These are phyloP conservation scores for Spizellomyces sp. DNA, from an alignment of 192 early-diverging fungal species.

Conservation along the genomic window DNA sequence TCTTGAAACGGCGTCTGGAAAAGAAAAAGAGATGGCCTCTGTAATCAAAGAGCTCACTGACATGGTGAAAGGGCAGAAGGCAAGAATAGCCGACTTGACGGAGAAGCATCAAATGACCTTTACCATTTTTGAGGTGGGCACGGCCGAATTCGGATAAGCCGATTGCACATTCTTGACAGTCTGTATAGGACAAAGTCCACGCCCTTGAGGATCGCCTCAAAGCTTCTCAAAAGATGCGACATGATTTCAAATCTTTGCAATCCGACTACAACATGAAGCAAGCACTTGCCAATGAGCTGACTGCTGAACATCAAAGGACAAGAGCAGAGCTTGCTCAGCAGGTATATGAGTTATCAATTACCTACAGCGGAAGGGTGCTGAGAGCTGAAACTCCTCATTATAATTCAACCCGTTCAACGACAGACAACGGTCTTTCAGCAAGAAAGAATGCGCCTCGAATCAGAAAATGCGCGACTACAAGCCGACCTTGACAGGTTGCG, in stretches of 20 bases:
- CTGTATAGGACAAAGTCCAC: slow-evolving; percentile 29
- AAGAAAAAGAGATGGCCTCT: slow-evolving; percentile 32
- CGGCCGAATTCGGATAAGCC: neutral
- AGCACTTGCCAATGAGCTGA: slow-evolving; percentile 1
- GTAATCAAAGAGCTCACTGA: slow-evolving; percentile 35
- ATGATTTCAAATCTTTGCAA: slow-evolving; percentile 3
- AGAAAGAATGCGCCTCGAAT: too few species aligned
- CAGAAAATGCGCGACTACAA: too few species aligned
- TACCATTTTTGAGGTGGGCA: slow-evolving; percentile 38
- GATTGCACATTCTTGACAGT: neutral
- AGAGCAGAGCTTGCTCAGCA: neutral
- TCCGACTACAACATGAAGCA: slow-evolving; percentile 2
- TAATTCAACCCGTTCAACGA: too few species aligned
- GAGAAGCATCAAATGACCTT: slow-evolving; percentile 28
- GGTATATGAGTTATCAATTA: neutral
- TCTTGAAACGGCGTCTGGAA: slow-evolving; percentile 16
- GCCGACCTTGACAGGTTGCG: too few species aligned
- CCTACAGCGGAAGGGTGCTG: neutral
- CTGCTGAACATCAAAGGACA: neutral
- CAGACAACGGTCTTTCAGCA: too few species aligned
- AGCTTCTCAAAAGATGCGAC: slow-evolving; percentile 6
- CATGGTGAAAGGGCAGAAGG: slow-evolving; percentile 48
- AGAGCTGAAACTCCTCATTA: too few species aligned
- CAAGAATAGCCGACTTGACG: slow-evolving; percentile 38
- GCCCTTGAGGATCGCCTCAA: slow-evolving; percentile 17